Evolutionary conservation across 108 stramenopile species (phyloP), one percentile per base, ranked within the genome.

Genomic region (Licmophora abbreviata): DNA sequence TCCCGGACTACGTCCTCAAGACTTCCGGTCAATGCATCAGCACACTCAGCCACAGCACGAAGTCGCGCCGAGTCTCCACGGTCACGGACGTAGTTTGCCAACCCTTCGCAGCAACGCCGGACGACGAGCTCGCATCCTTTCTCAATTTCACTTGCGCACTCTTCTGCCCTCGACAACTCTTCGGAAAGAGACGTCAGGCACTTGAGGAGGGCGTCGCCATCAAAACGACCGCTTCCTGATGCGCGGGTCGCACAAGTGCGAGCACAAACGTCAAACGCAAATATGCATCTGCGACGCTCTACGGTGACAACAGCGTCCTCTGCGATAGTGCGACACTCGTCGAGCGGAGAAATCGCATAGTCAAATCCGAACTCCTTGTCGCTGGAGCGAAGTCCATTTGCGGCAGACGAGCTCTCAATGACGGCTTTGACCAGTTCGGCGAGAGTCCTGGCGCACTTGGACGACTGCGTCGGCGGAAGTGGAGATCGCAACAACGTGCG

Each of bases 1-100:
- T 92, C 89, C 2, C 81, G 69, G 35, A 85, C 81, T 38, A 92
- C 67, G 43, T 87, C 83, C 14, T 63, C 48, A 52, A 87, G 75
- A 14, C 78, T 68, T 22, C 71, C 61, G 37, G 72, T 69, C 38
- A 92, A 58, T 28, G 84, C 81, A 62, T 87, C 79, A 9, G 85
- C 85, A 56, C 89, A 92, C 69, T 92, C 89, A 8, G 85, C 79
- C 8, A 92, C 85, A 26, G 85, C 89, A 27, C 78, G 79, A n/a
- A 92, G 66, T 30, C 89, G 65, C 31, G 85, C 83, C 8, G 73
- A 62, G 59, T 87, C 89, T 26, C 83, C 85, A 29, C 85, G 66
- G 37, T 92, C 89, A 32, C 83, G 64, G 15, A 92, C 85, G 48
- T 92, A 92, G 22, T 63, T 76, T 21, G 81, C 76, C 18, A 92